Conservation (phyloP, 257 asterid species). For the Primulina huaijiensis region DNA sequence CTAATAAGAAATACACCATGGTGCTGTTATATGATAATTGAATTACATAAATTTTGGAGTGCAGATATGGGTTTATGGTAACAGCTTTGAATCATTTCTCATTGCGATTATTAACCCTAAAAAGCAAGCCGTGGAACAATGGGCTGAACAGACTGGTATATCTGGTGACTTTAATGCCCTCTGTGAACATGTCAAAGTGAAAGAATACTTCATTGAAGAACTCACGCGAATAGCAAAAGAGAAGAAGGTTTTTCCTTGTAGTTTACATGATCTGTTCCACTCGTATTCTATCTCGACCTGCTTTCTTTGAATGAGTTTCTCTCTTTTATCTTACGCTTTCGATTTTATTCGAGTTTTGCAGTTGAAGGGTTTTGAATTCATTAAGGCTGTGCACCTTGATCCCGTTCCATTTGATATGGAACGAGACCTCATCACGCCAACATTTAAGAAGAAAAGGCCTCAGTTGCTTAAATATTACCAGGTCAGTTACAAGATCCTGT, state of each 20-base stretch:
- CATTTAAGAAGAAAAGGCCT: constrained; percentile 93
- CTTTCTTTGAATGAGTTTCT: not conserved
- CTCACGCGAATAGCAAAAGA: constrained; percentile 63
- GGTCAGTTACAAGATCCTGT: constrained; percentile 35
- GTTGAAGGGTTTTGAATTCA: constrained; percentile 86
- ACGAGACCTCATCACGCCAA: constrained; percentile 89
- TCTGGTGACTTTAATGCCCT: constrained; percentile 65
- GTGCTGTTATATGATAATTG: not conserved
- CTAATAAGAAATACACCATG: not conserved
- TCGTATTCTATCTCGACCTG: constrained; percentile 6
- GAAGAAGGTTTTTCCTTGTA: constrained; percentile 55
- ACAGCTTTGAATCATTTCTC: constrained; percentile 89
- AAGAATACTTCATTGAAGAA: constrained; percentile 62
- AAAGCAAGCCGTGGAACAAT: constrained; percentile 57
- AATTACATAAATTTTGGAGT: constrained; percentile 14
- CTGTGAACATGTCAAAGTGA: constrained; percentile 60
- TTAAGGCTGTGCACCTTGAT: constrained; percentile 85
- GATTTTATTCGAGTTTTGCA: constrained; percentile 33
- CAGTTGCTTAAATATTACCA: constrained; percentile 81
- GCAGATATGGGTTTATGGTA: constrained; percentile 96
- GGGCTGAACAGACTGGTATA: constrained; percentile 66
- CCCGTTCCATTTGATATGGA: constrained; percentile 93
- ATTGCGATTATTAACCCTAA: constrained; percentile 75
- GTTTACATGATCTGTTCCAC: not conserved
- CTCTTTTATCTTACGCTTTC: constrained; percentile 19